Evolutionary conservation across 805 yeast species (phyloP), one percentile per base, ranked within the genome.

Genomic region (Yarrowia osloensis): DNA sequence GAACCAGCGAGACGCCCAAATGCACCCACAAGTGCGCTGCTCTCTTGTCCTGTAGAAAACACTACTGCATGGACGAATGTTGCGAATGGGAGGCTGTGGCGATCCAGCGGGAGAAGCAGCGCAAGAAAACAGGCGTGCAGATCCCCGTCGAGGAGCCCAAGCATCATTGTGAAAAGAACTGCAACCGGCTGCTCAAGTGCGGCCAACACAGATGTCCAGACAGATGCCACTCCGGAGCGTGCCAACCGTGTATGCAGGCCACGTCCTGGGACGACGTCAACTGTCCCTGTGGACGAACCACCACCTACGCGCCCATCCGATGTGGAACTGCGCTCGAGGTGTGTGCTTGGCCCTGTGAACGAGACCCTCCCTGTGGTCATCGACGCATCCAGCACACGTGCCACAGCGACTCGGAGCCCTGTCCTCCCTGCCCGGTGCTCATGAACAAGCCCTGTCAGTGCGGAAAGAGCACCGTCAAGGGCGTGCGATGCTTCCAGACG

Each of bases 251-350:
- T 74, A 75, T 89, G 59, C 96, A 90, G 73, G 87, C 94, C 5
- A 83, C 89, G n/a, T 84, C 87, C 46, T 61, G 66, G 66, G 91
- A 89, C 21, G 97, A 91, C 74, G 78, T 89, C 71, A 84, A 86
- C 2, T 91, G 97, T 73, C 83, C 88, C 59, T 91, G 97, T 79
- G 96, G 97, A 2, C 81, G 82, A 70, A 91, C 97, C 0, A 82
- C 89, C 3, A 81, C 91, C 6, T 82, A 81, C 22, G 97, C 96
- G 0, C 97, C 97, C 0, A 91, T 90, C 11, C 79, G 97, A 70
- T 91, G 97, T 78, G 97, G 97, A 15, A 85, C 90, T 0, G 80
- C 77, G 52, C 74, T 89, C 37, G 88, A 88, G 4, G 81, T 81
- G 12, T 91, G 97, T 77, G 80, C 79, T 26, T 82, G 84, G 68